A percentile compares a stretch with the other conserved stretches of the same genome.
Evolutionary conservation across 345 rosid species (phyloP).

Genomic region (Ailanthus altissimus): DNA sequence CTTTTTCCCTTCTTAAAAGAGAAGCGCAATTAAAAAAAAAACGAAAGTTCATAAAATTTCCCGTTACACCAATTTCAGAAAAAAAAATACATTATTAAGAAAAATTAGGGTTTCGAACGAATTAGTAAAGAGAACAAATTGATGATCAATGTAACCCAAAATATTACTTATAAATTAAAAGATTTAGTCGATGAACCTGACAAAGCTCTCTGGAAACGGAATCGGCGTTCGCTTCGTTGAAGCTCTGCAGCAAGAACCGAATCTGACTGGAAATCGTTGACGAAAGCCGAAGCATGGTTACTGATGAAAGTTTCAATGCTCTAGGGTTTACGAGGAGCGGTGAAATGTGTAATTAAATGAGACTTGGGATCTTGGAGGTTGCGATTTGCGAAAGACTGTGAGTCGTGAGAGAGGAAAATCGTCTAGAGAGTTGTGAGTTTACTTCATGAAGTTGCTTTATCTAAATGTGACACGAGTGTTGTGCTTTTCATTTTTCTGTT

Average conservation of each 20-base stretch:
- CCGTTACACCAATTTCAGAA: not conserved
- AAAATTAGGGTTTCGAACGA: not conserved
- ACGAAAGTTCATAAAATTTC: not conserved
- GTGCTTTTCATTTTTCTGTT: no score
- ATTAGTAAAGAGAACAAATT: not conserved
- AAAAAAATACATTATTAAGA: not conserved
- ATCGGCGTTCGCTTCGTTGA: conserved; percentile 63
- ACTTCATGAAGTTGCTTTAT: not conserved
- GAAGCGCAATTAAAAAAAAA: not conserved
- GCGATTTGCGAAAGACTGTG: conserved; percentile 20
- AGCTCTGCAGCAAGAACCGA: conserved; percentile 65
- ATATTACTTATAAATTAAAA: not conserved
- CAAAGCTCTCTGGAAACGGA: conserved; percentile 55
- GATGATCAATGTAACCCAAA: not conserved
- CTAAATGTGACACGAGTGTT: not conserved
- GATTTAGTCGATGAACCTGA: conserved; percentile 44
- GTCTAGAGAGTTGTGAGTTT: conserved; percentile 9
- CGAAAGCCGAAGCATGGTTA: conserved; percentile 52
- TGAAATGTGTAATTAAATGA: not conserved
- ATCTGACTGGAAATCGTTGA: conserved; percentile 55
- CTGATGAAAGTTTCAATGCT: conserved; percentile 12
- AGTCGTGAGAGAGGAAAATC: conserved; percentile 15
- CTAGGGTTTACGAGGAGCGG: conserved; percentile 28
- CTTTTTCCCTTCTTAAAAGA: no score
- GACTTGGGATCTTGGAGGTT: conserved; percentile 24